Conservation (phyloP, 2,329 filamentous ascomycete genomes). For the Dactylellina haptotyla region DNA sequence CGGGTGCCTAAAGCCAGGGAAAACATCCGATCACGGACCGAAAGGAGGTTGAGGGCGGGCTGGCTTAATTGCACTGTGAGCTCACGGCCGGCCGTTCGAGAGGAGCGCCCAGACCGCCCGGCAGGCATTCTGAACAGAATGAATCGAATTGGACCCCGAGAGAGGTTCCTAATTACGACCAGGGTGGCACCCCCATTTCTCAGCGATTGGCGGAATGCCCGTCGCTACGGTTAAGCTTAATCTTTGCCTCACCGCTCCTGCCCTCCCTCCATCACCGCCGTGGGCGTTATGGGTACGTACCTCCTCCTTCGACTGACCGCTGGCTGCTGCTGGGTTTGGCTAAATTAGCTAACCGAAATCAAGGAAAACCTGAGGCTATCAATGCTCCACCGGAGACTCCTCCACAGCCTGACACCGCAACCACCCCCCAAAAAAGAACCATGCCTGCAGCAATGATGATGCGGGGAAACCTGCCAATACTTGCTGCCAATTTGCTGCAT, state of each 20-base stretch:
- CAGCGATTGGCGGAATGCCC: constrained; percentile 27
- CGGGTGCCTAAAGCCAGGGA: constrained; percentile 31
- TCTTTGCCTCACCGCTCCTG: neutral
- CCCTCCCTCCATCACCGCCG: neutral
- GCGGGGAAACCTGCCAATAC: constrained; percentile 20
- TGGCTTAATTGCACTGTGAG: too few relatives aligned
- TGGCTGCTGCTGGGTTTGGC: constrained; percentile 19
- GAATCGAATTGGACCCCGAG: neutral
- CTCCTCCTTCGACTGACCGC: neutral
- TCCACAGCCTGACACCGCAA: neutral
- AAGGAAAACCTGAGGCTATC: constrained; percentile 30
- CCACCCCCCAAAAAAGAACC: neutral
- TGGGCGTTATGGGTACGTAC: neutral
- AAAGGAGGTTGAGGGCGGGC: constrained; percentile 5
- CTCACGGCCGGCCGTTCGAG: neutral
- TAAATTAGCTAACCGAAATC: constrained; percentile 54
- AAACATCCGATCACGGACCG: constrained; percentile 43
- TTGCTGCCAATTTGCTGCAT: neutral
- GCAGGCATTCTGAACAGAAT: neutral
- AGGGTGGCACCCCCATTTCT: constrained; percentile 6
- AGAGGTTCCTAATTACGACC: neutral
- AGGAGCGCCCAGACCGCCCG: constrained; percentile 3
- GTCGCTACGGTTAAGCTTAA: constrained; percentile 53
- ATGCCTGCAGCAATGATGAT: constrained; percentile 16
- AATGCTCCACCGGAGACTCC: too few relatives aligned